Base-by-base conservation (phyloP, 1,284 basidiomycete species). In the Ganoderma lucidum region DNA sequence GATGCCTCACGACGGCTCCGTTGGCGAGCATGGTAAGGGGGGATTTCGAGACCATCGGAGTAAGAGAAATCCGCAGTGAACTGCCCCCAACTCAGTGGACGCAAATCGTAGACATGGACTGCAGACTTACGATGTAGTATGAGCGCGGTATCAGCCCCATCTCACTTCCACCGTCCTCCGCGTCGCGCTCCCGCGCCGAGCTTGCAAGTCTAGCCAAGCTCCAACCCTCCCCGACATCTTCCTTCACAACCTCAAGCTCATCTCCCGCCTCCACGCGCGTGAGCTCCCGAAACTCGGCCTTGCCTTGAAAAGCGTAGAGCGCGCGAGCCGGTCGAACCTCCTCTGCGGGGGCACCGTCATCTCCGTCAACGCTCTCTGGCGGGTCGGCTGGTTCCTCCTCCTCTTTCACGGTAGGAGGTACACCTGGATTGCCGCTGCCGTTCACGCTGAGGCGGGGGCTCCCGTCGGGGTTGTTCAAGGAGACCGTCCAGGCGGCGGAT, bases 161-260 rank as follows among this genome's bases (percentile, higher is more conserved):
- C 76, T 90, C 88, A 19, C 59, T 61, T 23, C 86, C 87, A 14
- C 67, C 62, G n/a, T 69, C 84, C 83, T 73, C 69, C 60, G 58
- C 63, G 37, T 56, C 71, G 41, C 65, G 44, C 53, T 70, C 70
- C 10, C 58, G 60, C 67, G 70, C 56, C 35, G 69, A 65, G 17
- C 51, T 68, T 28, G 70, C 70, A 35, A 75, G 73, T 70, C 83
- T 86, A 2, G 89, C 88, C 42, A 93, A 82, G 77, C 93, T 93
- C 91, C 93, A 93, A 1, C 91, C 92, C 72, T 92, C 90, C 3
- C 90, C 90, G 17, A 86, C 83, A 68, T 89, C 85, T 74, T 90
- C 91, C 73, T 85, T 89, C 55, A 95, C 74, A 28, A 94, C 82
- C 61, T 88, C 86, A 6, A 94, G 77, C 70, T 84, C 85, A 71